Evolutionary conservation across 2,329 filamentous ascomycete species (phyloP).

Genomic region (Lojkania enalia): DNA sequence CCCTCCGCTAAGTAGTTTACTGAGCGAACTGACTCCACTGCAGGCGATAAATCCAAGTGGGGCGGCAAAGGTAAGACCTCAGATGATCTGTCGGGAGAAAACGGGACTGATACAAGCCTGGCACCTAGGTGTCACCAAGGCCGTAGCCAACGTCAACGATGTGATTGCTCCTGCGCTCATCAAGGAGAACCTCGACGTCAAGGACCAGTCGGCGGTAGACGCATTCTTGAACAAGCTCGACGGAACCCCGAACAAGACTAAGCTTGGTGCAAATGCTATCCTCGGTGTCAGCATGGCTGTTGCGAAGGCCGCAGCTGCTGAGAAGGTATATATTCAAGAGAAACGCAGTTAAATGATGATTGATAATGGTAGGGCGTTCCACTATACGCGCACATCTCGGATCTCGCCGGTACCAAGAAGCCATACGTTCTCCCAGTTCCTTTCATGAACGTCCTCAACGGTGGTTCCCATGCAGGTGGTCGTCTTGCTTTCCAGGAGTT

Average conservation of each 20-base stretch:
- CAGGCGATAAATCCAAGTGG: conserved; percentile 57
- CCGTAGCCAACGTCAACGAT: conserved; percentile 59
- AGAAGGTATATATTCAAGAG: conserved; percentile 49
- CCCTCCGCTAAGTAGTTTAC: too few species aligned
- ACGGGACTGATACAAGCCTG: conserved; percentile 11
- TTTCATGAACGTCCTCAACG: conserved; percentile 61
- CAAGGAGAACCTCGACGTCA: conserved; percentile 57
- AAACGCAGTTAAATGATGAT: not conserved
- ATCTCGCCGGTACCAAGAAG: conserved; percentile 57
- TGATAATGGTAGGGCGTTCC: conserved; percentile 54
- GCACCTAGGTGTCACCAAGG: conserved; percentile 56
- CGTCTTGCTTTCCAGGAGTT: conserved; percentile 68
- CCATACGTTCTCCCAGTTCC: conserved; percentile 61
- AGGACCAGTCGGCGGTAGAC: conserved; percentile 59
- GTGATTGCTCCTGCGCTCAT: conserved; percentile 59
- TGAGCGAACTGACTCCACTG: too few species aligned
- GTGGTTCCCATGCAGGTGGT: conserved; percentile 93
- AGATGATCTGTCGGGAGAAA: conserved; percentile 4
- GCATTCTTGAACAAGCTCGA: conserved; percentile 57
- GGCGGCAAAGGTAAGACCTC: conserved; percentile 53
- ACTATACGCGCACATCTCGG: conserved; percentile 61
- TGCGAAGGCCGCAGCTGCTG: conserved; percentile 60
- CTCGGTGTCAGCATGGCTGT: conserved; percentile 64
- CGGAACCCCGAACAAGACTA: conserved; percentile 62
- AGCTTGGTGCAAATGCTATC: conserved; percentile 63